Evolutionary conservation across 805 yeast genomes (phyloP).

Genomic region (Kodamaea kaohsiungensis): DNA sequence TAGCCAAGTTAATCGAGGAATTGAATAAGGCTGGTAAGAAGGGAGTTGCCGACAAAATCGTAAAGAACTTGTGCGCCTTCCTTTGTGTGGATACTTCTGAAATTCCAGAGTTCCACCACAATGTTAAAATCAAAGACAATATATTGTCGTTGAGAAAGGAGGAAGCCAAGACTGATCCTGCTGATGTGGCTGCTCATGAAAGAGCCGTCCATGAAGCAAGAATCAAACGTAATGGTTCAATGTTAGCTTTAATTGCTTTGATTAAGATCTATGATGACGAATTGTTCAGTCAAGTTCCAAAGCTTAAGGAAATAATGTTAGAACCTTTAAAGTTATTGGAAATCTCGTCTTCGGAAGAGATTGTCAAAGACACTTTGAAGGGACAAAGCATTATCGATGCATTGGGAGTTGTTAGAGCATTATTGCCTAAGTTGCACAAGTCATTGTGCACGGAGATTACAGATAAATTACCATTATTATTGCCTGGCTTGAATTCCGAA

Average conservation of each 20-base stretch:
- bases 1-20: slow-evolving; percentile 62
- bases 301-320: slow-evolving; percentile 62
- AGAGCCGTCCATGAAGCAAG: slow-evolving; percentile 70
- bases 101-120: slow-evolving; percentile 86
- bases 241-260: slow-evolving; percentile 63
- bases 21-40: slow-evolving; percentile 57
- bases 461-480: slow-evolving; percentile 37
- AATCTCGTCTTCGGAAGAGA: slow-evolving; percentile 21
- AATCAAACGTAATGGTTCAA: slow-evolving; percentile 83
- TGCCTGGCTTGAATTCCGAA: slow-evolving; percentile 64
- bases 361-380: slow-evolving; percentile 41
- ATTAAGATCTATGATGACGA: slow-evolving; percentile 52
- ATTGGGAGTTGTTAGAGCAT: slow-evolving; percentile 74
- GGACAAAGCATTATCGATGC: slow-evolving; percentile 89
- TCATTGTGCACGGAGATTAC: slow-evolving; percentile 52
- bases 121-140: slow-evolving; percentile 50
- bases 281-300: slow-evolving; percentile 64
- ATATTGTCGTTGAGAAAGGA: slow-evolving; percentile 80
- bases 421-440: slow-evolving; percentile 60
- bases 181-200: slow-evolving; percentile 61
- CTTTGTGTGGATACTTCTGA: slow-evolving; percentile 94
- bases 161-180: slow-evolving; percentile 63
- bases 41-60: slow-evolving; percentile 84
- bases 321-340: slow-evolving; percentile 55
- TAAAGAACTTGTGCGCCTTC: slow-evolving; percentile 88